A percentile compares a stretch with the other conserved stretches of the same genome.
Evolutionary conservation across 352 stramenopile species (phyloP).

Genomic region (Phytophthora colocasiae): DNA sequence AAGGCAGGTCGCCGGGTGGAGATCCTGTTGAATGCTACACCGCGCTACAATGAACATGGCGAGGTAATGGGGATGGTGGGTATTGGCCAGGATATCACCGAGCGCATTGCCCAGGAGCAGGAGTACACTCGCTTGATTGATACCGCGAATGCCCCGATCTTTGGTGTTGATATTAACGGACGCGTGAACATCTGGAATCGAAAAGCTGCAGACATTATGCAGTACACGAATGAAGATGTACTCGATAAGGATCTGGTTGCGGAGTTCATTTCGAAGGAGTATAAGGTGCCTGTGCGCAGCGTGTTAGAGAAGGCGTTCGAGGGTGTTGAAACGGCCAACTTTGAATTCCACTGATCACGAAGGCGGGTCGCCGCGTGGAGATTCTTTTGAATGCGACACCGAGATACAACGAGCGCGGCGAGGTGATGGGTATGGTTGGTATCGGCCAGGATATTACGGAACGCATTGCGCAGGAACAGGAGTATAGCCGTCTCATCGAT

Average conservation of each 20-base stretch:
- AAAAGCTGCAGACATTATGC: slow-evolving; percentile 60
- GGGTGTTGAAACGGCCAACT: slow-evolving; percentile 54
- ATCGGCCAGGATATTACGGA: slow-evolving; percentile 46
- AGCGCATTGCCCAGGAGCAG: slow-evolving; percentile 65
- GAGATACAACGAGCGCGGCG: slow-evolving; percentile 22
- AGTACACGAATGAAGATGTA: slow-evolving; percentile 52
- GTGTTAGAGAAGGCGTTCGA: slow-evolving; percentile 40
- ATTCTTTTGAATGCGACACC: slow-evolving; percentile 31
- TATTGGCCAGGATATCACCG: slow-evolving; percentile 59
- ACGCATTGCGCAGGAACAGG: slow-evolving; percentile 68
- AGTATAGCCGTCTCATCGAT: slow-evolving; percentile 79
- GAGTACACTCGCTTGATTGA: slow-evolving; percentile 66
- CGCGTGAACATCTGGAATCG: slow-evolving; percentile 63
- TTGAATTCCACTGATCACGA: slow-evolving; percentile 49
- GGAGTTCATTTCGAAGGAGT: slow-evolving; percentile 65
- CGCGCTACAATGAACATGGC: slow-evolving; percentile 14
- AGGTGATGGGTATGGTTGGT: slow-evolving; percentile 27
- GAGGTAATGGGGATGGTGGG: slow-evolving; percentile 24
- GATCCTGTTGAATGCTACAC: slow-evolving; percentile 25
- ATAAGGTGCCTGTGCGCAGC: slow-evolving; percentile 38
- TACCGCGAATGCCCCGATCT: slow-evolving; percentile 67
- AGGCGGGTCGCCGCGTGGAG: slow-evolving; percentile 23
- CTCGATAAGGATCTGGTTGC: slow-evolving; percentile 64
- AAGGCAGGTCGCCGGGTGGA: not conserved
- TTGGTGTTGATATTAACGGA: slow-evolving; percentile 67